phyloP scores from a whole-genome alignment of 129 eudicot species.

The Tagetes patula region DNA sequence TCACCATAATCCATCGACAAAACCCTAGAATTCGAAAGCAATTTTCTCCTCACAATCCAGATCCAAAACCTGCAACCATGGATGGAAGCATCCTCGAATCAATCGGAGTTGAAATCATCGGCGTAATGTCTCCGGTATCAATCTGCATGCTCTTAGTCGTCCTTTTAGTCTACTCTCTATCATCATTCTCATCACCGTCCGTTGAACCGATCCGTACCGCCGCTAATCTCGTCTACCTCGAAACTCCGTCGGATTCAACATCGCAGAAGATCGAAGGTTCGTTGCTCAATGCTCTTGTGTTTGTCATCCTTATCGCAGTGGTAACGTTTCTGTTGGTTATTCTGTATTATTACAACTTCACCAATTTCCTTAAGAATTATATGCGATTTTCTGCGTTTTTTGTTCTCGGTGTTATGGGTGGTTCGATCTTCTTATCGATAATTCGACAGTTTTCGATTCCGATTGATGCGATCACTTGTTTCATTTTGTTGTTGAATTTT shows the following conservation, averaged over 20 bases:
- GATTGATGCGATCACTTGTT: slow-evolving; percentile 57
- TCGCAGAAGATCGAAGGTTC: slow-evolving; percentile 77
- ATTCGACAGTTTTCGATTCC: slow-evolving; percentile 55
- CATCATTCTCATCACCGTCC: slow-evolving; percentile 42
- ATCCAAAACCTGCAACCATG: slow-evolving; percentile 33
- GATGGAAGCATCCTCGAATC: slow-evolving; percentile 71
- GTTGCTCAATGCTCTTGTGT: slow-evolving; percentile 75
- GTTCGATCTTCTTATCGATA: slow-evolving; percentile 56
- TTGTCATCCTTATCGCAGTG: slow-evolving; percentile 64
- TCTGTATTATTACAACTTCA: slow-evolving; percentile 86
- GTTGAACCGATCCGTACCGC: slow-evolving; percentile 72
- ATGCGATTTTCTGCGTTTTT: slow-evolving; percentile 83
- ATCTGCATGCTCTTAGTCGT: slow-evolving; percentile 92
- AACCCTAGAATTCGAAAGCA: slow-evolving; percentile 21
- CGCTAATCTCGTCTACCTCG: slow-evolving; percentile 87
- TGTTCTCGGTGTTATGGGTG: slow-evolving; percentile 73
- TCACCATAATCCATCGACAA: slow-evolving; percentile 17
- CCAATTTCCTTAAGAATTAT: slow-evolving; percentile 70
- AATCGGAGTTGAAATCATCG: slow-evolving; percentile 74
- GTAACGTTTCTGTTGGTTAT: slow-evolving; percentile 82
- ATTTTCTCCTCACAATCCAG: slow-evolving; percentile 6
- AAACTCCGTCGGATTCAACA: slow-evolving; percentile 67
- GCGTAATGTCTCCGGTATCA: slow-evolving; percentile 92
- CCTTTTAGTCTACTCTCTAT: slow-evolving; percentile 72
- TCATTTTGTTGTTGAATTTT: slow-evolving; percentile 57